Evolutionary conservation across 1,284 basidiomycete species (phyloP).

Genomic region (Fomitopsis schrenkii): DNA sequence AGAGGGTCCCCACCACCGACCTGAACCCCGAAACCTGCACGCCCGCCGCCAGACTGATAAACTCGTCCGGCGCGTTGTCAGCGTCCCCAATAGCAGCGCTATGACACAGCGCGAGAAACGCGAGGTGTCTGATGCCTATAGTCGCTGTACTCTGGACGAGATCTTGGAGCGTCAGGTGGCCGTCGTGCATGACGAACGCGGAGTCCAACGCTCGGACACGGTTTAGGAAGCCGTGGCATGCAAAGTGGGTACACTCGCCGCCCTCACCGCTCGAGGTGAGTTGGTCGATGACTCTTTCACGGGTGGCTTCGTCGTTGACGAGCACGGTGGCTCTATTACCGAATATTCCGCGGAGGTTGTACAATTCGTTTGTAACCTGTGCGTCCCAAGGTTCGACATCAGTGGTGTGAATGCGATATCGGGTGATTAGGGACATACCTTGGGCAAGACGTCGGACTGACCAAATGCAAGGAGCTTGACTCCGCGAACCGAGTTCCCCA

Average conservation of each 20-base stretch:
- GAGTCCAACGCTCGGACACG: neutral
- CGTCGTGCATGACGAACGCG: neutral
- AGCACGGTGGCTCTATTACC: neutral
- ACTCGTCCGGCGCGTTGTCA: neutral
- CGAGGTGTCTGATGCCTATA: neutral
- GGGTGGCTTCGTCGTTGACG: neutral
- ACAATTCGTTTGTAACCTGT: neutral
- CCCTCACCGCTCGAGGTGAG: neutral
- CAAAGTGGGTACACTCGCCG: neutral
- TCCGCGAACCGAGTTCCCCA: too few relatives aligned
- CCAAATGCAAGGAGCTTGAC: too few relatives aligned
- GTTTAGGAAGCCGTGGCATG: neutral
- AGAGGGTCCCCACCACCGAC: neutral
- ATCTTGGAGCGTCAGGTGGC: neutral
- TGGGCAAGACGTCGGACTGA: too few relatives aligned
- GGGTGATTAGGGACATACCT: too few relatives aligned
- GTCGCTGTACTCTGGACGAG: neutral
- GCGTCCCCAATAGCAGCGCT: neutral
- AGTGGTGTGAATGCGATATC: too few relatives aligned
- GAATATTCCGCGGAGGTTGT: neutral
- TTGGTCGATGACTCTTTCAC: neutral
- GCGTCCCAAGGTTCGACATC: too few relatives aligned
- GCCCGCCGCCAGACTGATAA: neutral
- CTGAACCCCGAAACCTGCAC: neutral
- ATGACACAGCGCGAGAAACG: neutral